Evolutionary conservation across 805 yeast genomes (phyloP).

Genomic region (Candida chauliodis): DNA sequence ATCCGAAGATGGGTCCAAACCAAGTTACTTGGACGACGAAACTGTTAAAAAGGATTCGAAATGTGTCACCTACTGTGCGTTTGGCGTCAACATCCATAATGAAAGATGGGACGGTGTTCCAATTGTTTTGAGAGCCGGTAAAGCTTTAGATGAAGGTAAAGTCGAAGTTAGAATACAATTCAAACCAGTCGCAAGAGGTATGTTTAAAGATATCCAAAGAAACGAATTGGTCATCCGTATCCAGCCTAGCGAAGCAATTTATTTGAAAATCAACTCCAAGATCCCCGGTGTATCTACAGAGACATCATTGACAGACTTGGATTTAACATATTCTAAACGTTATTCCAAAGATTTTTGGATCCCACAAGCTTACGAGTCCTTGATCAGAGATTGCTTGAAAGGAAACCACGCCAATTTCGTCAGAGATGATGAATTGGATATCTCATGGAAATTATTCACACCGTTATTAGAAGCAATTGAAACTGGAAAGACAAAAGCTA

Average conservation of each 20-base stretch:
- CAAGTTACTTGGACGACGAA: slow-evolving; percentile 88
- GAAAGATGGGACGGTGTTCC: slow-evolving; percentile 99
- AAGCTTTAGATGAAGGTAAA: slow-evolving; percentile 91
- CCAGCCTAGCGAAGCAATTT: slow-evolving; percentile 94
- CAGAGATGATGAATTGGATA: slow-evolving; percentile 94
- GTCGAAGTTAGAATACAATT: slow-evolving; percentile 95
- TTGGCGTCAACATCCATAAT: slow-evolving; percentile 72
- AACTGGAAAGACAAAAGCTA: slow-evolving; percentile 56
- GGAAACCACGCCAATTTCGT: slow-evolving; percentile 98
- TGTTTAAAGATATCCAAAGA: slow-evolving; percentile 76
- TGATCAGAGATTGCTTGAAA: slow-evolving; percentile 82
- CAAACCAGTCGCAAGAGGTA: slow-evolving; percentile 79
- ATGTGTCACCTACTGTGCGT: slow-evolving; percentile 90
- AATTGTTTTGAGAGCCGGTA: slow-evolving; percentile 92
- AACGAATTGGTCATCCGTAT: slow-evolving; percentile 92
- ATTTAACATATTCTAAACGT: slow-evolving; percentile 77
- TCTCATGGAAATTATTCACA: slow-evolving; percentile 90
- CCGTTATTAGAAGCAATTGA: slow-evolving; percentile 83
- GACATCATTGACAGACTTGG: slow-evolving; percentile 84
- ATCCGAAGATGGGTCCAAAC: slow-evolving; percentile 84
- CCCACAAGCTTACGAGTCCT: slow-evolving; percentile 96
- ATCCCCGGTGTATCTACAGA: slow-evolving; percentile 86
- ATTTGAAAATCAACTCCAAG: slow-evolving; percentile 89
- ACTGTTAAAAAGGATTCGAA: slow-evolving; percentile 80
- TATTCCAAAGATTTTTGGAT: slow-evolving; percentile 83